Conservation (phyloP, 2,329 filamentous ascomycete species). For the Sporothrix euskadiensis region DNA sequence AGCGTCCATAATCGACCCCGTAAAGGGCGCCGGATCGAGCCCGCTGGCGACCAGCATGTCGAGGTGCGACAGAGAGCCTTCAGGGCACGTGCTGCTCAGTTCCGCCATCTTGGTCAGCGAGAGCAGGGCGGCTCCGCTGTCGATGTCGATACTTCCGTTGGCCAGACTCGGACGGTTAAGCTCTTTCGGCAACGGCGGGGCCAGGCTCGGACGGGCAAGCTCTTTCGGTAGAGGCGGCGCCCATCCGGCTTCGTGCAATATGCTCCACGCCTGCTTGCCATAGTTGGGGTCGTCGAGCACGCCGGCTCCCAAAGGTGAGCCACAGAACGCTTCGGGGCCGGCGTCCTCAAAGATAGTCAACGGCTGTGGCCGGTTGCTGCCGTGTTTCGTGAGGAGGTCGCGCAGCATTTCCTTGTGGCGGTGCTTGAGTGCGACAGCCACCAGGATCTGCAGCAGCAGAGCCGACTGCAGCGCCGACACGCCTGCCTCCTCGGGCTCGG, state of each 20-base stretch:
- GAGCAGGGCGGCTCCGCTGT: not conserved
- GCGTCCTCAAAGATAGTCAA: not conserved
- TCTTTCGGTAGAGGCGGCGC: not conserved
- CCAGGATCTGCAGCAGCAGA: constrained; percentile 14
- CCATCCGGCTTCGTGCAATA: constrained; percentile 5
- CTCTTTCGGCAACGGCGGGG: not conserved
- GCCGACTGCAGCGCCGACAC: constrained; percentile 3
- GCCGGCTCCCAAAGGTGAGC: not conserved
- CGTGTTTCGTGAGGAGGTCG: not conserved
- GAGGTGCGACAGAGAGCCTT: not conserved
- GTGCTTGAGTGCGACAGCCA: constrained; percentile 17
- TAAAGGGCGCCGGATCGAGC: constrained; percentile 12
- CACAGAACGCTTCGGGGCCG: not conserved
- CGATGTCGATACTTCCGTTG: not conserved
- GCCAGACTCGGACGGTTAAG: not conserved
- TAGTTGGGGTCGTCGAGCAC: constrained; percentile 16
- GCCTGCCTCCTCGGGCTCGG: not conserved
- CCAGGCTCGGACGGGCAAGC: not conserved
- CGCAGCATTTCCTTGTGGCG: constrained; percentile 1
- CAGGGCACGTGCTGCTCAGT: not conserved
- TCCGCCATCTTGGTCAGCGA: not conserved
- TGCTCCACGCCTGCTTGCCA: not conserved
- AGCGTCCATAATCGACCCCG: not conserved
- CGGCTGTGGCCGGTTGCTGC: not conserved
- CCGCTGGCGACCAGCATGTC: not conserved